Evolutionary conservation across 2,329 filamentous ascomycete species (phyloP).

Genomic region (Apiospora aurea): DNA sequence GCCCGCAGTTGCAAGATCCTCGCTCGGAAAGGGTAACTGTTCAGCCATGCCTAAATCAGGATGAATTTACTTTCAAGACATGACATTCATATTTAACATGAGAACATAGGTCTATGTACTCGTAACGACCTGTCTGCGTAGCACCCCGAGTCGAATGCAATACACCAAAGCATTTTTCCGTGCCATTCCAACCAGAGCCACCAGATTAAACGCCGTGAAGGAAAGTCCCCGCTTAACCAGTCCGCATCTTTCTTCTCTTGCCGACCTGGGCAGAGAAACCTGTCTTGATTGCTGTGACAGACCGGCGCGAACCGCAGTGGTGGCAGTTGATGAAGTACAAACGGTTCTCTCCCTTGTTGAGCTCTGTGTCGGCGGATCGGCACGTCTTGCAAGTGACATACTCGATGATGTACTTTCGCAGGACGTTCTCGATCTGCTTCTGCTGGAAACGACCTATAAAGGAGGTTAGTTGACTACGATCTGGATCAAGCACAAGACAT

Average conservation of each 20-base stretch:
- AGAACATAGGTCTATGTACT: conserved; percentile 18
- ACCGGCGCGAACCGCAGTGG: conserved; percentile 81
- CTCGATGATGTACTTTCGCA: conserved; percentile 96
- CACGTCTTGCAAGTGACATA: conserved; percentile 99
- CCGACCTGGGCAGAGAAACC: conserved; percentile 99
- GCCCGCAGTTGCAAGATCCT: neutral
- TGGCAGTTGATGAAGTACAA: conserved; percentile 99
- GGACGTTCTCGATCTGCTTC: conserved; percentile 97
- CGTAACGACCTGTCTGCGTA: conserved; percentile 15
- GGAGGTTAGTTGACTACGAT: neutral
- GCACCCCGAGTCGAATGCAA: conserved; percentile 9
- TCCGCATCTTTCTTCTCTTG: conserved; percentile 90
- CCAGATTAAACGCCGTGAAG: conserved; percentile 19
- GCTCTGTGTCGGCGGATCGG: conserved; percentile 90
- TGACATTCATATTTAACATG: conserved; percentile 15
- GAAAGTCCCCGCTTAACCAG: conserved; percentile 16
- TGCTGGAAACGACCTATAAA: conserved; percentile 81
- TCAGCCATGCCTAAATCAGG: neutral
- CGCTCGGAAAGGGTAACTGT: neutral
- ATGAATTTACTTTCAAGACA: neutral
- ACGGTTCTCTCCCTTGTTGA: conserved; percentile 99
- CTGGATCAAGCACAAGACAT: neutral
- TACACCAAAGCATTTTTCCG: conserved; percentile 11
- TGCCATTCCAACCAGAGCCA: conserved; percentile 20
- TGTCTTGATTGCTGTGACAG: conserved; percentile 97